A percentile compares a stretch with the other conserved stretches of the same genome.
Evolutionary conservation across 2,329 filamentous ascomycete genomes (phyloP).

Genomic region (Dissoconium aciculare): DNA sequence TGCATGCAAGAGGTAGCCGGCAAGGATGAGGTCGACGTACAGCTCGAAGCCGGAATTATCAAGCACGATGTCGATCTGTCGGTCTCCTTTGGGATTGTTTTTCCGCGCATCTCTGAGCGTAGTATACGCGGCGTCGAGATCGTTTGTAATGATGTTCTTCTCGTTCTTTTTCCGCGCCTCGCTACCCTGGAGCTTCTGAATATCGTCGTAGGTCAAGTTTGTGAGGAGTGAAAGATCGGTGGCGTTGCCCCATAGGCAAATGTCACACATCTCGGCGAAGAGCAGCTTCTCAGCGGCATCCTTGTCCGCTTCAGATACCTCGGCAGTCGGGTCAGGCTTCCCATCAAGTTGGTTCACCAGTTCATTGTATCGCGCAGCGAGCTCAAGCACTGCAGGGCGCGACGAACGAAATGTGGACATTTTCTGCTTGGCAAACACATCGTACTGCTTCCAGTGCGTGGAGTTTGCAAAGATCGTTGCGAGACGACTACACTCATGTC

Average conservation of each 20-base stretch:
- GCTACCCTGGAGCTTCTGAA: conserved; percentile 87
- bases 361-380: conserved; percentile 63
- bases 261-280: conserved; percentile 88
- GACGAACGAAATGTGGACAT: conserved; percentile 85
- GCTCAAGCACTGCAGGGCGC: conserved; percentile 67
- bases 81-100: conserved; percentile 42
- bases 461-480: conserved; percentile 63
- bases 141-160: conserved; percentile 83
- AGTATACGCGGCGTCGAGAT: conserved; percentile 59
- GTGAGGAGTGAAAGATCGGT: conserved; percentile 87
- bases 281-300: conserved; percentile 59
- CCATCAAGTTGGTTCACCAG: conserved; percentile 51
- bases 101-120: conserved; percentile 50
- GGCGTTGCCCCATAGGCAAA: conserved; percentile 93
- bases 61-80: conserved; percentile 82
- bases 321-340: conserved; percentile 31
- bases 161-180: conserved; percentile 74
- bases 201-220: conserved; percentile 82
- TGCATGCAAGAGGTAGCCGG: conserved; percentile 72
- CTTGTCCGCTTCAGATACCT: conserved; percentile 36
- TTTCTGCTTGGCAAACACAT: conserved; percentile 81
- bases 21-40: conserved; percentile 84
- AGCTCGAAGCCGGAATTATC: conserved; percentile 97
- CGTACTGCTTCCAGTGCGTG: conserved; percentile 74
- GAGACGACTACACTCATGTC: conserved; percentile 49